phyloP scores from a whole-genome alignment of 164 flowering plant species.

The Piper betle region DNA sequence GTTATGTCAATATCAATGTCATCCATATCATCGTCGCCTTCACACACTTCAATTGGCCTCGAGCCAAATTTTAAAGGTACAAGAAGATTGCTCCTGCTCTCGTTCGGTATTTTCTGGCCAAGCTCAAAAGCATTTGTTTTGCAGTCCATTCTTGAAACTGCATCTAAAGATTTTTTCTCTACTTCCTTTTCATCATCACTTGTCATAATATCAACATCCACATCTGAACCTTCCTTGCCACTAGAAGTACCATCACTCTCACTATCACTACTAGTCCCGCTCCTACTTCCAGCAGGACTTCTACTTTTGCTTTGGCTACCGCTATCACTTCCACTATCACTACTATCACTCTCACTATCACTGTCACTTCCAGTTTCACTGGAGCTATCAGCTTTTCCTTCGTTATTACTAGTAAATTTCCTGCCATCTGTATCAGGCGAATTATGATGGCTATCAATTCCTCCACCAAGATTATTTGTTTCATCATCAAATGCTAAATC shows the following conservation, averaged over 20 bases:
- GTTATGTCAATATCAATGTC: constrained; percentile 18
- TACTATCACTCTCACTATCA: constrained; percentile 62
- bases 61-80: constrained; percentile 3
- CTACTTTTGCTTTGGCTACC: constrained; percentile 35
- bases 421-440: constrained; percentile 44
- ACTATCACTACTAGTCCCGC: constrained; percentile 82
- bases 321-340: constrained; percentile 50
- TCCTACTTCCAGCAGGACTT: constrained; percentile 57
- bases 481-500: constrained; percentile 23
- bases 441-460: constrained; percentile 23
- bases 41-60: constrained; percentile 1
- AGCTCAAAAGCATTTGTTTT: constrained; percentile 18
- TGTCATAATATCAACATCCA: constrained; percentile 82
- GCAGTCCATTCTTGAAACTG: constrained; percentile 13
- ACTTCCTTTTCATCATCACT: constrained; percentile 75
- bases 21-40: not conserved
- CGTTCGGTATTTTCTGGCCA: constrained; percentile 20
- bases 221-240: constrained; percentile 90
- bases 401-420: constrained; percentile 37
- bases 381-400: constrained; percentile 50
- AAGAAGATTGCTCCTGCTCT: constrained; percentile 25
- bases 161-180: constrained; percentile 22
- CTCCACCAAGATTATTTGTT: constrained; percentile 21
- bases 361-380: constrained; percentile 71
- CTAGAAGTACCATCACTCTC: constrained; percentile 80